These are phyloP conservation scores for Hibiscus trionum DNA, from an alignment of 345 rosid species.

Conservation along the genomic window DNA sequence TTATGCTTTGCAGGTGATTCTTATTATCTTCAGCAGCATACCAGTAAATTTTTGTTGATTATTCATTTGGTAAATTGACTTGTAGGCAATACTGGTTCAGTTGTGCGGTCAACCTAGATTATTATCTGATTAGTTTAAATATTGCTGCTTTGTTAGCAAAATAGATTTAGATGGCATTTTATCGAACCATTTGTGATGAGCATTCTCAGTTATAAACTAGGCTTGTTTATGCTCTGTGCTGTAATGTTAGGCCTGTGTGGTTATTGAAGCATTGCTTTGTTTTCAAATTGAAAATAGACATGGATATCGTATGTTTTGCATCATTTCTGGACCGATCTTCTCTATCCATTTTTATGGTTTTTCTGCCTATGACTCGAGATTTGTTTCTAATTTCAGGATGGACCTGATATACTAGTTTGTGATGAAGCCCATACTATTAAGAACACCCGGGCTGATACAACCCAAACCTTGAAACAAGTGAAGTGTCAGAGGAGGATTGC, in stretches of 20 bases:
- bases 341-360: conserved; percentile 6
- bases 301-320: not conserved
- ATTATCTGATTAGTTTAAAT: not conserved
- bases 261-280: not conserved
- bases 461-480: conserved; percentile 91
- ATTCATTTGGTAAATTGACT: not conserved
- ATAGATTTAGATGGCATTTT: not conserved
- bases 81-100: not conserved
- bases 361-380: conserved; percentile 5
- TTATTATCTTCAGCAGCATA: not conserved
- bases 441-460: conserved; percentile 95
- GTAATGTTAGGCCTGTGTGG: too few relatives aligned
- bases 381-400: conserved; percentile 55
- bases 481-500: conserved; percentile 99
- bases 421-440: conserved; percentile 98
- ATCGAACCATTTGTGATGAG: not conserved
- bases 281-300: conserved; percentile 3
- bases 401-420: conserved; percentile 98
- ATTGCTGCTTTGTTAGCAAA: not conserved
- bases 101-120: not conserved
- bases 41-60: not conserved
- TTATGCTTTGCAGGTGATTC: conserved; percentile 77
- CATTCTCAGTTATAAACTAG: not conserved
- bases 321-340: not conserved
- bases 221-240: too few relatives aligned